A percentile compares a stretch with the other conserved stretches of the same genome.
Evolutionary conservation across 106 monocot species (phyloP).

Genomic region (Dendrobium huoshanense): DNA sequence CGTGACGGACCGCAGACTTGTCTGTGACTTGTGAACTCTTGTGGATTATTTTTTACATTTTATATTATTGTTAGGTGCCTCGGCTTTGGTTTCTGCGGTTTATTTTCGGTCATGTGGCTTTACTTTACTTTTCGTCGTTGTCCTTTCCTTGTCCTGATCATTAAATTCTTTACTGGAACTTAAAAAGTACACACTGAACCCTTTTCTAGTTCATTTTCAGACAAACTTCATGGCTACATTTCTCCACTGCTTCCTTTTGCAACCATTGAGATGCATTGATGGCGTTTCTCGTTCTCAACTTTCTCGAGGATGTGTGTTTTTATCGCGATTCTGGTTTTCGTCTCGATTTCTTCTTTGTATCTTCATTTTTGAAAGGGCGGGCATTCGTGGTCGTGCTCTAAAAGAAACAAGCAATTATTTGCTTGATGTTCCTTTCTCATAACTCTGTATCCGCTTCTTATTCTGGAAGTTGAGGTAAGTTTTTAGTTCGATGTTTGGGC

Average conservation of each 20-base stretch:
- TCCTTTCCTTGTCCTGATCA: constrained; percentile 1
- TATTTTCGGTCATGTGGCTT: constrained; percentile 8
- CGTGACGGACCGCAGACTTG: background rate
- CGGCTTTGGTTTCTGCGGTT: constrained; percentile 8
- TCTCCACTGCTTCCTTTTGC: background rate
- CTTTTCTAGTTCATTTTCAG: background rate
- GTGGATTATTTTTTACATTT: background rate
- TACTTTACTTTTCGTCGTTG: background rate
- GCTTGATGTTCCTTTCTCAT: too few species aligned
- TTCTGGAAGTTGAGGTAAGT: too few species aligned
- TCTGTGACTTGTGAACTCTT: background rate
- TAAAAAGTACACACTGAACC: background rate
- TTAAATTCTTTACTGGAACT: constrained; percentile 5
- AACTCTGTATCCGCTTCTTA: too few species aligned
- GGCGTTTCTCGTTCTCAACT: background rate
- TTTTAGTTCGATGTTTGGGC: background rate
- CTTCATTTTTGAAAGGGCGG: background rate
- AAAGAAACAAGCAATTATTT: too few species aligned
- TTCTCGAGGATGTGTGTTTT: background rate
- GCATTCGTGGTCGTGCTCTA: too few species aligned
- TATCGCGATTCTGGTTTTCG: background rate
- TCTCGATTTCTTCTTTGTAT: background rate
- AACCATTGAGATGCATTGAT: background rate
- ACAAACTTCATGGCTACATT: background rate
- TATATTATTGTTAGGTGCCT: background rate